phyloP scores from a whole-genome alignment of 805 yeast species.

The Priceomyces medius region DNA sequence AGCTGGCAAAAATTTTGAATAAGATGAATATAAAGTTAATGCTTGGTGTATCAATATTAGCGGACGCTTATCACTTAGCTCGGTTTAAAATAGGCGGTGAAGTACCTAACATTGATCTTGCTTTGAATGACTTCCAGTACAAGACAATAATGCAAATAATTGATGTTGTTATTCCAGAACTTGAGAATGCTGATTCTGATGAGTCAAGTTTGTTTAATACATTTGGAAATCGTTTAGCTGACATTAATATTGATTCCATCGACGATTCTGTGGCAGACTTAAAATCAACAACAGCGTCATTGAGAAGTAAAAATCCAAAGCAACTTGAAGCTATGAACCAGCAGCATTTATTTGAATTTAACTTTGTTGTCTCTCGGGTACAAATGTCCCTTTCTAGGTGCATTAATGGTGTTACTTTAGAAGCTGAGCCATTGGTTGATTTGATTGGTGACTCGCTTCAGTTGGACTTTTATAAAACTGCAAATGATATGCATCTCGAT shows the following conservation, averaged over 20 bases:
- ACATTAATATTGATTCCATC: conserved; percentile 7
- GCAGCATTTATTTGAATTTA: conserved; percentile 72
- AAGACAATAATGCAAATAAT: conserved; percentile 79
- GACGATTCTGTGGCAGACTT: conserved; percentile 6
- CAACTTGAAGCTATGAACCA: conserved; percentile 18
- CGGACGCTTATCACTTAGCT: conserved; percentile 73
- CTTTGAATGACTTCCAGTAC: conserved; percentile 86
- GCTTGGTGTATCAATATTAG: conserved; percentile 81
- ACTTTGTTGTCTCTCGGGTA: conserved; percentile 65
- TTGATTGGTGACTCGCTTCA: conserved; percentile 64
- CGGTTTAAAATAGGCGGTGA: conserved; percentile 71
- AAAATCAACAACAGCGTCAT: background rate
- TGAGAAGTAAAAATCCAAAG: conserved; percentile 1
- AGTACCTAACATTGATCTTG: conserved; percentile 68
- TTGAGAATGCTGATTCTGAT: conserved; percentile 34
- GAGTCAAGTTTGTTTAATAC: conserved; percentile 36
- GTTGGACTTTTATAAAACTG: conserved; percentile 59
- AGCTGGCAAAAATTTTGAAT: conserved; percentile 67
- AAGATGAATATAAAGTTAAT: conserved; percentile 70
- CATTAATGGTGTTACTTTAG: conserved; percentile 56
- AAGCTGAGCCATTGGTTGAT: conserved; percentile 68
- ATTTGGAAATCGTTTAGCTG: conserved; percentile 19
- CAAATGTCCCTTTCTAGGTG: conserved; percentile 67
- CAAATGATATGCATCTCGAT: conserved; percentile 62
- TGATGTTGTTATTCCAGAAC: conserved; percentile 62